phyloP scores from a whole-genome alignment of 768 basidiomycete species.

The Phylloporus rhodoxanthus region DNA sequence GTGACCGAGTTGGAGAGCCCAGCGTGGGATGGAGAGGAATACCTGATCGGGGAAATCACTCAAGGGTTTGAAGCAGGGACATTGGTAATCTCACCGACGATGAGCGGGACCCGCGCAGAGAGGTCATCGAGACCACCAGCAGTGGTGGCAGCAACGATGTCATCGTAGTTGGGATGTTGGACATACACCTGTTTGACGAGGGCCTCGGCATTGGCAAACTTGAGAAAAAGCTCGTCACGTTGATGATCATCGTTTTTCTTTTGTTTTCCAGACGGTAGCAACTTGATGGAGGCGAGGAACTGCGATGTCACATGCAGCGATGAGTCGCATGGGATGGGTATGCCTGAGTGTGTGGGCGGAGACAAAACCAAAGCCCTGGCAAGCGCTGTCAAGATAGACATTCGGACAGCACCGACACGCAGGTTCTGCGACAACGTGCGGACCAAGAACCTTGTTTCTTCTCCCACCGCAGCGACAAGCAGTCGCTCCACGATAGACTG shows the following conservation, averaged over 20 bases:
- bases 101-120: conserved; percentile 53
- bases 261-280: conserved; percentile 19
- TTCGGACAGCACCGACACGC: conserved; percentile 83
- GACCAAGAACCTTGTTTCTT: conserved; percentile 81
- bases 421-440: conserved; percentile 69
- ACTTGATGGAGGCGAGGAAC: conserved; percentile 16
- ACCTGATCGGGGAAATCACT: conserved; percentile 37
- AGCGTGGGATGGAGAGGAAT: conserved; percentile 83
- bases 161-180: conserved; percentile 69
- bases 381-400: conserved; percentile 74
- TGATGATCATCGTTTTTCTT: conserved; percentile 32
- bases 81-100: conserved; percentile 50
- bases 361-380: conserved; percentile 72
- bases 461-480: conserved; percentile 78
- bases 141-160: conserved; percentile 59
- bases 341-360: conserved; percentile 30
- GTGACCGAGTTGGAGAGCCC: conserved; percentile 79
- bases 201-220: conserved; percentile 54
- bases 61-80: conserved; percentile 6
- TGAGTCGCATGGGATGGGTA: conserved; percentile 18
- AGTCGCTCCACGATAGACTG: conserved; percentile 74
- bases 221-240: conserved; percentile 34
- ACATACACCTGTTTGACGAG: conserved; percentile 69
- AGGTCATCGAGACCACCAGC: conserved; percentile 57
- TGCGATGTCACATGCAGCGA: conserved; percentile 25